Percentiles rank a stretch among this genome's conserved stretches.
These are phyloP conservation scores for Hibiscus syriacus DNA, from an alignment of 345 rosid species.

Conservation along the genomic window DNA sequence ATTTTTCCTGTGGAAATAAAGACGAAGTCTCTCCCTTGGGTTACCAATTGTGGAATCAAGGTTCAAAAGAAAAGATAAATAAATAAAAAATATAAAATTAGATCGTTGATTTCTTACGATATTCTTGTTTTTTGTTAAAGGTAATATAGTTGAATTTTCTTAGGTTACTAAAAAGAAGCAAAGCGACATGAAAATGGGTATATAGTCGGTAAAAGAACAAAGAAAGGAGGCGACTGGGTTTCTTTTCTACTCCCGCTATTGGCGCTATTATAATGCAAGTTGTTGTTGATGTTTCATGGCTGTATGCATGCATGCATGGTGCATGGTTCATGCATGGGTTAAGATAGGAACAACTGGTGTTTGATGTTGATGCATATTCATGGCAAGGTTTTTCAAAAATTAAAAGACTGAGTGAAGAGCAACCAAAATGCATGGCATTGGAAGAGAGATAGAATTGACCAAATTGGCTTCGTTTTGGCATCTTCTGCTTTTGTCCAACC, in stretches of 20 bases:
- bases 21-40: no score
- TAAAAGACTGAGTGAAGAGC: not conserved
- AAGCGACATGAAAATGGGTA: not conserved
- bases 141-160: not conserved
- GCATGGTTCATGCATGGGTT: not conserved
- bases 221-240: not conserved
- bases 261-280: not conserved
- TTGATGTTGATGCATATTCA: not conserved
- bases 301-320: not conserved
- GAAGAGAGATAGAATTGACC: not conserved
- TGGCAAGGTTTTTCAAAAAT: not conserved
- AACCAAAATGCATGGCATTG: not conserved
- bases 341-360: not conserved
- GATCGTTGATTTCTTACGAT: not conserved
- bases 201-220: not conserved
- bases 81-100: not conserved
- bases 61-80: not conserved
- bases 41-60: no score
- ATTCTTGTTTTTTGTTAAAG: not conserved
- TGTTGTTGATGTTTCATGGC: not conserved
- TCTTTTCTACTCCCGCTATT: not conserved
- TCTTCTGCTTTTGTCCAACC: constrained; percentile 38
- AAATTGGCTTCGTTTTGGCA: no score
- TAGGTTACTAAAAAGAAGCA: not conserved
- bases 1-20: no score